phyloP scores from a whole-genome alignment of 2,329 filamentous ascomycete species.

The Fusarium circinatum region DNA sequence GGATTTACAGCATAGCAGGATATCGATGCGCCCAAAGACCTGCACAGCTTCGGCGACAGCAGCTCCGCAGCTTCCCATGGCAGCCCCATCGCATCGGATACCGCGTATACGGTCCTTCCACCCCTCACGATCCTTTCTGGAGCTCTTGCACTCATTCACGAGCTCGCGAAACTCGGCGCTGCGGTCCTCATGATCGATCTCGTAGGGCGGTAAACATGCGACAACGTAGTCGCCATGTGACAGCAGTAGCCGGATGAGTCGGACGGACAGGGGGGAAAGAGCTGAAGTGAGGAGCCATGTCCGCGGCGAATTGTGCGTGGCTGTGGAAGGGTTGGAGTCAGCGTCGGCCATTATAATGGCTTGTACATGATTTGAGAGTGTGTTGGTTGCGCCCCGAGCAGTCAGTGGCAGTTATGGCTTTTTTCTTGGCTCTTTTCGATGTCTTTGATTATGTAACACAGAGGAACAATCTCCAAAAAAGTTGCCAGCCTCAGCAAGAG shows the following conservation, averaged over 20 bases:
- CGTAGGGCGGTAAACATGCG: slow-evolving; percentile 80
- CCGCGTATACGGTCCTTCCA: slow-evolving; percentile 82
- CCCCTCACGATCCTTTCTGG: slow-evolving; percentile 72
- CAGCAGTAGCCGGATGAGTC: slow-evolving; percentile 82
- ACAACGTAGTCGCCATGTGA: slow-evolving; percentile 93
- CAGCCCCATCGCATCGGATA: slow-evolving; percentile 71
- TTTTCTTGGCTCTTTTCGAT: slow-evolving; percentile 14
- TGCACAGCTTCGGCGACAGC: slow-evolving; percentile 88
- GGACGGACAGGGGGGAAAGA: slow-evolving; percentile 84
- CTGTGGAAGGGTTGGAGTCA: slow-evolving; percentile 53
- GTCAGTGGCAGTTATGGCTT: slow-evolving; percentile 6
- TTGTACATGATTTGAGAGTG: slow-evolving; percentile 39
- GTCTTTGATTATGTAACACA: slow-evolving; percentile 25
- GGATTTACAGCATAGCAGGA: slow-evolving; percentile 88
- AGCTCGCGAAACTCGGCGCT: slow-evolving; percentile 84
- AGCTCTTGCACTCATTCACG: slow-evolving; percentile 74
- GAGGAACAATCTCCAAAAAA: background rate
- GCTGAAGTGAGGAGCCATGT: slow-evolving; percentile 94
- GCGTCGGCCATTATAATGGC: slow-evolving; percentile 47
- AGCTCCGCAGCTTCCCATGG: slow-evolving; percentile 79
- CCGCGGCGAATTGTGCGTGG: slow-evolving; percentile 78
- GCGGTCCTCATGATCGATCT: slow-evolving; percentile 80
- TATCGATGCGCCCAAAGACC: slow-evolving; percentile 87
- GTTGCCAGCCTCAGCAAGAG: background rate
- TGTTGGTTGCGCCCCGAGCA: slow-evolving; percentile 11